Evolutionary conservation across 1,284 basidiomycete species (phyloP).

Genomic region (Caloboletus inedulis): DNA sequence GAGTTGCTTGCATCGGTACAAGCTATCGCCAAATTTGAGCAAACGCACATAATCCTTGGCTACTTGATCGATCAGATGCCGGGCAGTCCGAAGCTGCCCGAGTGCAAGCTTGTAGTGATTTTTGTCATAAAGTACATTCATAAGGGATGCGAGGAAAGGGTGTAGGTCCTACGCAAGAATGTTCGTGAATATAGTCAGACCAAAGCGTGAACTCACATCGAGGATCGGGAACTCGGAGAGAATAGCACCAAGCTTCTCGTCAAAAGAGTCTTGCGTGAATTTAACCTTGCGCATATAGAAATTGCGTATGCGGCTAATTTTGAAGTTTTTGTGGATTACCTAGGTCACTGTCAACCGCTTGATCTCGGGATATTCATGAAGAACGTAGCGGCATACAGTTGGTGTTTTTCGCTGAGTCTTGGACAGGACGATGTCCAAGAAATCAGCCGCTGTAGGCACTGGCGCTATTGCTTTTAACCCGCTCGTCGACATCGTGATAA

Average conservation of each 20-base stretch:
- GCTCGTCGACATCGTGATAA: slow-evolving; percentile 71
- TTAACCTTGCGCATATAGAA: slow-evolving; percentile 99
- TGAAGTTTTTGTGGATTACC: slow-evolving; percentile 98
- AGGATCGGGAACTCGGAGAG: slow-evolving; percentile 95
- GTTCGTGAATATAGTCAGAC: neutral
- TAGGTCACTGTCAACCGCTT: slow-evolving; percentile 29
- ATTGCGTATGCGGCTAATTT: slow-evolving; percentile 92
- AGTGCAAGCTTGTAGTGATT: slow-evolving; percentile 98
- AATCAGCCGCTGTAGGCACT: slow-evolving; percentile 93
- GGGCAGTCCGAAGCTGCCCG: slow-evolving; percentile 89
- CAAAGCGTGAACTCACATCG: slow-evolving; percentile 58
- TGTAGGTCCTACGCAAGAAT: slow-evolving; percentile 73
- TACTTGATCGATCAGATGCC: slow-evolving; percentile 93
- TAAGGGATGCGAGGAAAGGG: slow-evolving; percentile 88
- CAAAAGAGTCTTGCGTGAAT: slow-evolving; percentile 97
- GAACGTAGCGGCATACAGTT: slow-evolving; percentile 54
- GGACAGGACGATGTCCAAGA: slow-evolving; percentile 91
- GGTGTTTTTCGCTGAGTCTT: slow-evolving; percentile 97
- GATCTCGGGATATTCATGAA: slow-evolving; percentile 1
- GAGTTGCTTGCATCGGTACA: slow-evolving; percentile 96
- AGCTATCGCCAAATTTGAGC: slow-evolving; percentile 93
- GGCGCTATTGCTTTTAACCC: slow-evolving; percentile 95
- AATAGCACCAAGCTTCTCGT: slow-evolving; percentile 94
- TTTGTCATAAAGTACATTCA: slow-evolving; percentile 98
- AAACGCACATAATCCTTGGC: slow-evolving; percentile 94